Conservation (phyloP, 163 green algal species). For the Trebouxiophyceae sp. region DNA sequence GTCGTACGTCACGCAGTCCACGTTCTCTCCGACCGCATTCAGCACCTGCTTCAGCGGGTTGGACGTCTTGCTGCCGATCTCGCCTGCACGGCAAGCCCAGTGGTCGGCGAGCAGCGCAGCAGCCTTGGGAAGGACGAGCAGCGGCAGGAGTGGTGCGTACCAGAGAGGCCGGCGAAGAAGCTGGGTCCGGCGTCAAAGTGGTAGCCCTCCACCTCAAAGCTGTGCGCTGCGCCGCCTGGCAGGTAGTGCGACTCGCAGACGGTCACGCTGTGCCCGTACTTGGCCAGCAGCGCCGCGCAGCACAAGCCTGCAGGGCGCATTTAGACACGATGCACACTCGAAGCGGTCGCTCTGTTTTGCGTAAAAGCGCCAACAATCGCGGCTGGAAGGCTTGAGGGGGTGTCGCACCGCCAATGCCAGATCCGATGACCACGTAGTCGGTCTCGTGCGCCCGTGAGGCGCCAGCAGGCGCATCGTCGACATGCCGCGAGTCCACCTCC, state of each 20-base stretch:
- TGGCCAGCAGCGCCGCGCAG: constrained; percentile 68
- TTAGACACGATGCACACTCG: background rate
- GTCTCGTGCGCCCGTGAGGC: constrained; percentile 12
- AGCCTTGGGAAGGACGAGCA: too few relatives aligned
- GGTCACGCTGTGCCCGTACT: constrained; percentile 64
- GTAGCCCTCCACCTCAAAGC: constrained; percentile 68
- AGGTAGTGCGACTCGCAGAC: constrained; percentile 79
- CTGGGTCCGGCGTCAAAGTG: constrained; percentile 80
- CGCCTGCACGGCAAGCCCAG: background rate
- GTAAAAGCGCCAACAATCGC: background rate
- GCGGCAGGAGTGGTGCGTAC: too few relatives aligned
- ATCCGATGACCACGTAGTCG: constrained; percentile 69
- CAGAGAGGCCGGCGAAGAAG: constrained; percentile 78
- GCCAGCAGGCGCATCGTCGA: too few relatives aligned
- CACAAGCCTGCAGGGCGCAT: constrained; percentile 18
- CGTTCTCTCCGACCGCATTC: constrained; percentile 57
- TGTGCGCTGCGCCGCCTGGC: constrained; percentile 75
- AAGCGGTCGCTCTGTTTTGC: background rate
- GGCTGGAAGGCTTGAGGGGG: constrained; percentile 2
- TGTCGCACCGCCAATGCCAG: constrained; percentile 61
- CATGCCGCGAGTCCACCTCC: too few relatives aligned
- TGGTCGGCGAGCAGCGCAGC: background rate
- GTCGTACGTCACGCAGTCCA: constrained; percentile 64
- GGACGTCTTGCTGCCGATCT: constrained; percentile 22
- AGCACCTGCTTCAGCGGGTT: constrained; percentile 85